A percentile compares a stretch with the other conserved stretches of the same genome.
phyloP scores from a whole-genome alignment of 1,139 yeast species.

The Candida frijolesensis region DNA sequence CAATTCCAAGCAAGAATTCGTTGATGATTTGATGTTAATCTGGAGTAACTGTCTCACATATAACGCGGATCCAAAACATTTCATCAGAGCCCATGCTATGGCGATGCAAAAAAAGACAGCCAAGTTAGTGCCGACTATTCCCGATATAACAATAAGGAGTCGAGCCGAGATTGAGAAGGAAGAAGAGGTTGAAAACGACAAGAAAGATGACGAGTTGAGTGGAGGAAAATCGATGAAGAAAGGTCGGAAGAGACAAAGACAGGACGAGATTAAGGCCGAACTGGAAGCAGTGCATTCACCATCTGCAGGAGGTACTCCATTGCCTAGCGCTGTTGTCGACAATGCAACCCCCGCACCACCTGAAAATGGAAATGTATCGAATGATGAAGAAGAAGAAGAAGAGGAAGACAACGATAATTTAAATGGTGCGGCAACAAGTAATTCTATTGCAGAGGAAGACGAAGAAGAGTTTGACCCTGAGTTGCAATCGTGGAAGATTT shows the following conservation, averaged over 20 bases:
- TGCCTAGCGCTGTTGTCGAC: conserved; percentile 11
- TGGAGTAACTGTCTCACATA: conserved; percentile 94
- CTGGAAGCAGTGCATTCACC: conserved; percentile 17
- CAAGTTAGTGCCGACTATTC: conserved; percentile 77
- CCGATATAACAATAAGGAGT: conserved; percentile 80
- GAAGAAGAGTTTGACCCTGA: conserved; percentile 67
- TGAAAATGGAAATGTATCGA: conserved; percentile 18
- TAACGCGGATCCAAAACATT: conserved; percentile 95
- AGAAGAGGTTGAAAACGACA: conserved; percentile 45
- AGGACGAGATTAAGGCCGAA: conserved; percentile 36
- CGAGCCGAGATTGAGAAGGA: conserved; percentile 88
- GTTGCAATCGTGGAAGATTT: conserved; percentile 75
- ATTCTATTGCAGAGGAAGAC: conserved; percentile 31
- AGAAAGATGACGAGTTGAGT: conserved; percentile 42
- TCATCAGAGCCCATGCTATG: conserved; percentile 84
- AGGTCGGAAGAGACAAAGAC: conserved; percentile 46
- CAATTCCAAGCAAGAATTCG: conserved; percentile 82
- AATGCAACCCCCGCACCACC: conserved; percentile 17
- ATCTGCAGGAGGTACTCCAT: conserved; percentile 9
- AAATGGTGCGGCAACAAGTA: conserved; percentile 25
- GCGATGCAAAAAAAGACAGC: conserved; percentile 94
- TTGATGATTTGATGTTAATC: conserved; percentile 88
- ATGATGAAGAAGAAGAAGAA: conserved; percentile 31
- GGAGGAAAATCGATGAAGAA: conserved; percentile 39
- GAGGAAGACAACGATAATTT: conserved; percentile 11